These are phyloP conservation scores for Mycena albidolilacea DNA, from an alignment of 768 basidiomycete genomes.

Conservation along the genomic window DNA sequence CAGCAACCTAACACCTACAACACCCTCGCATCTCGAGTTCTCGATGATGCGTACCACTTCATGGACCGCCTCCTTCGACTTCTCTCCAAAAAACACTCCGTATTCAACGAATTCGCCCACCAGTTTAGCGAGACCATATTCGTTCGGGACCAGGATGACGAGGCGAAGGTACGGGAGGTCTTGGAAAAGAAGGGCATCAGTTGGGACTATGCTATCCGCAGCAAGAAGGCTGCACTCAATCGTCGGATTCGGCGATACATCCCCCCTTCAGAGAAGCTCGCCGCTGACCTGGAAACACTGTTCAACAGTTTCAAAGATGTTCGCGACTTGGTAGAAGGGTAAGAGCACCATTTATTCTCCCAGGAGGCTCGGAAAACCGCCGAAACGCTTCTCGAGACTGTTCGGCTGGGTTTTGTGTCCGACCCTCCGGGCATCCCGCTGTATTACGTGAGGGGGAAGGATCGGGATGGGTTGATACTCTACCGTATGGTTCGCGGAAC, in stretches of 20 bases:
- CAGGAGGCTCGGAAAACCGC: background rate
- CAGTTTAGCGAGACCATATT: no score
- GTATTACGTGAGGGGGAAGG: background rate
- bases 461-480: background rate
- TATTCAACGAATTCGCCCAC: background rate
- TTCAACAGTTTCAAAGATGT: no score
- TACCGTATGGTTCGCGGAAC: background rate
- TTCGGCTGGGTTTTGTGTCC: background rate
- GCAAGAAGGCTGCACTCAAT: no score
- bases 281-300: no score
- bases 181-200: no score
- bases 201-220: no score
- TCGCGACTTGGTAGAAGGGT: no score
- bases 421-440: background rate
- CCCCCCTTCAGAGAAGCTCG: no score
- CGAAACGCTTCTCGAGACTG: background rate
- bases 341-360: background rate
- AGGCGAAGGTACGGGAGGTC: no score
- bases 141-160: no score
- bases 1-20: background rate
- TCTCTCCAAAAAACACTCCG: conserved; percentile 13
- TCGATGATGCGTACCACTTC: conserved; percentile 25
- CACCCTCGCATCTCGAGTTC: conserved; percentile 9
- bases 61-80: conserved; percentile 27
- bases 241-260: no score